These are phyloP conservation scores for Mrakia gelida DNA, from an alignment of 768 basidiomycete species.

Conservation along the genomic window DNA sequence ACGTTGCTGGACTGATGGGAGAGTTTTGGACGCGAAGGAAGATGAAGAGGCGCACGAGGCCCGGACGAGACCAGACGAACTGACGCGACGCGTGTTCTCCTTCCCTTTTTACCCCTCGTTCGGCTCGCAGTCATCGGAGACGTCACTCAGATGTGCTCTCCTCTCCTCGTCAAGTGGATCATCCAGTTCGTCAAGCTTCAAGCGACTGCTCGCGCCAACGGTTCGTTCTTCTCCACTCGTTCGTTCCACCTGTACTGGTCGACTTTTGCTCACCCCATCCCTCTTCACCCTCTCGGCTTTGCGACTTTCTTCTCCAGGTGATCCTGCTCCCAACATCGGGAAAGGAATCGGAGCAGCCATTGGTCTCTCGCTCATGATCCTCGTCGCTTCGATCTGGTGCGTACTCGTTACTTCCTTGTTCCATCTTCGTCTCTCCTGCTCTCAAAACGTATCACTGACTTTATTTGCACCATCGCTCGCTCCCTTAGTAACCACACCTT, in stretches of 20 bases:
- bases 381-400: conserved; percentile 39
- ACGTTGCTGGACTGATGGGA: too few species aligned
- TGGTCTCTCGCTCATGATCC: conserved; percentile 39
- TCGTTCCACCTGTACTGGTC: not conserved
- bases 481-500: conserved; percentile 23
- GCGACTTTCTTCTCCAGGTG: not conserved
- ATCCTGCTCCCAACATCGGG: not conserved
- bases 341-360: conserved; percentile 42
- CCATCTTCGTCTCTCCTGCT: not conserved
- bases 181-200: conserved; percentile 35
- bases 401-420: too few species aligned
- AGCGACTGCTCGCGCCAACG: not conserved
- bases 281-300: too few species aligned
- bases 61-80: not conserved
- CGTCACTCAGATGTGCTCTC: conserved; percentile 37
- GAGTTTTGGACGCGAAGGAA: too few species aligned
- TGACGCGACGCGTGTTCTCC: not conserved
- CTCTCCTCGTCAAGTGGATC: conserved; percentile 46
- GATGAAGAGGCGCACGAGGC: too few species aligned
- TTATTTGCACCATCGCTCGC: not conserved
- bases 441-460: not conserved
- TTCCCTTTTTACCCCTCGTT: conserved; percentile 32
- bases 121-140: conserved; percentile 39
- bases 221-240: not conserved
- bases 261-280: too few species aligned